phyloP scores from a whole-genome alignment of 331 rosid genomes.

The Erythrophleum ivorense region DNA sequence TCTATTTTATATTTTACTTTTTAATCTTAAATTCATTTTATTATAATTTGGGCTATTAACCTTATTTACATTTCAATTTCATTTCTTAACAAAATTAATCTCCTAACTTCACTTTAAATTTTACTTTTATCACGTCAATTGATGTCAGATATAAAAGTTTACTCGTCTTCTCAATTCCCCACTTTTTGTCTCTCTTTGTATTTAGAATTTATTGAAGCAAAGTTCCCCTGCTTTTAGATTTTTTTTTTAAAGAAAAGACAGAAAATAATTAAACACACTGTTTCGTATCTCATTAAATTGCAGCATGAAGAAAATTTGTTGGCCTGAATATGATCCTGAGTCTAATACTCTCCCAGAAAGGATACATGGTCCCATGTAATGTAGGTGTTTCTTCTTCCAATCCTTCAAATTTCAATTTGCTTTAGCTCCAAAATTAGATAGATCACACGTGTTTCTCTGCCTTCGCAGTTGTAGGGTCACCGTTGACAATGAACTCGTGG shows the following conservation, averaged over 20 bases:
- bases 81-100: too few species aligned
- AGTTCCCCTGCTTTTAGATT: not conserved
- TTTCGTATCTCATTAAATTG: constrained; percentile 1
- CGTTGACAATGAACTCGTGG: constrained; percentile 69
- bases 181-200: not conserved
- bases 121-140: not conserved
- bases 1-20: too few species aligned
- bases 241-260: not conserved
- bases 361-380: constrained; percentile 72
- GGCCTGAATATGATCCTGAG: constrained; percentile 81
- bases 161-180: too few species aligned
- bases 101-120: too few species aligned
- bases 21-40: too few species aligned
- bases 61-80: too few species aligned
- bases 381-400: constrained; percentile 45
- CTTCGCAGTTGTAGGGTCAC: constrained; percentile 57
- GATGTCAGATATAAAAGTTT: not conserved
- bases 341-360: constrained; percentile 65
- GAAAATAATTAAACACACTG: not conserved
- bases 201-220: not conserved
- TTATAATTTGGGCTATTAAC: too few species aligned
- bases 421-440: not conserved
- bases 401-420: not conserved
- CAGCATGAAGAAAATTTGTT: constrained; percentile 65
- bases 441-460: not conserved